Base-by-base conservation (phyloP, 495 filamentous ascomycete genomes). In the Aspergillus nidulans region DNA sequence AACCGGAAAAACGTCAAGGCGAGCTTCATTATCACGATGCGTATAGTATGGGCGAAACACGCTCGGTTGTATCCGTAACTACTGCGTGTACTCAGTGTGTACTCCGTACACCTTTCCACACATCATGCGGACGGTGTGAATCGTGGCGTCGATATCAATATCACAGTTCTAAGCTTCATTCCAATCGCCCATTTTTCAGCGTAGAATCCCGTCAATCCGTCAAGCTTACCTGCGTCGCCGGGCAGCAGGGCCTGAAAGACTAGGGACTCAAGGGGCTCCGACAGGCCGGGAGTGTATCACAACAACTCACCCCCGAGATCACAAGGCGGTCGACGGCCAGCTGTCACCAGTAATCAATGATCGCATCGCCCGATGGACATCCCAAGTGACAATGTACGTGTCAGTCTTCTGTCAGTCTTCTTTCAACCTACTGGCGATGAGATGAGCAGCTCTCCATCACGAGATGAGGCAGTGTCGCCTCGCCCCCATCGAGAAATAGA, bases 311-410 rank as follows among this genome's bases (percentile, higher is more conserved):
- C 53, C 47, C 50, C 23, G 10, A 52, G 28, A 59, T 65, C 63
- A 65, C 63, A 62, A 65, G 63, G 55, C 30, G 50, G 21, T 23
- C 48, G 34, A 24, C n/a, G 55, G 63, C 63, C 63, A 65, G 63
- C 49, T 65, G 63, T 65, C 63, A 60, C 53, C 55, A 57, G 48
- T 59, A 54, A 54, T 55, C 36, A 19, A 49, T 26, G 48, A 39
- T 42, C 48, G 30, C 41, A 52, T 20, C 36, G 41, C 46, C 49
- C 23, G 40, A 54, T 55, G 45, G 50, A 25, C 16, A 47, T 47
- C 52, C 39, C 46, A 28, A 52, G 36, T 55, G 45, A 50, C 38
- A 41, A 40, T 53, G 41, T 39, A 47, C 53, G 34, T 55, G 36
- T 55, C 34, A 2, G 23, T 43, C n/a, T n/a, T n/a, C n/a, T n/a